Evolutionary conservation across 441 rosid species (phyloP).

Genomic region (Erysimum pusillum): DNA sequence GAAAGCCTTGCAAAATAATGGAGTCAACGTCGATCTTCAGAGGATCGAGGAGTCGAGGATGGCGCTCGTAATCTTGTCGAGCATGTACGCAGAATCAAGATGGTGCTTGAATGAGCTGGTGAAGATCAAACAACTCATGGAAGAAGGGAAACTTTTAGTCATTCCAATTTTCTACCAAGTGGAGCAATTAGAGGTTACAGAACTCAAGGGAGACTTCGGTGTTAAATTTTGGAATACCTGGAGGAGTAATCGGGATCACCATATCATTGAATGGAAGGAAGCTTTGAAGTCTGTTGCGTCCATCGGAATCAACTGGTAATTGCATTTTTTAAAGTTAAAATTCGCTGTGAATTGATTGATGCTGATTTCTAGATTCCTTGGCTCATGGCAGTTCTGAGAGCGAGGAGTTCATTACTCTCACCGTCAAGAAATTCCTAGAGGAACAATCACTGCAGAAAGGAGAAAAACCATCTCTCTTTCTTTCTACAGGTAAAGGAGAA

Average conservation of each 20-base stretch:
- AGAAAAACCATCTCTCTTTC: not conserved
- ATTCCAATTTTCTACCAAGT: not conserved
- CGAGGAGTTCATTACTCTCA: not conserved
- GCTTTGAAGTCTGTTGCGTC: not conserved
- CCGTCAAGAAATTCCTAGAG: not conserved
- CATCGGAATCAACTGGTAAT: accelerated
- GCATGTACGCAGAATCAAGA: not conserved
- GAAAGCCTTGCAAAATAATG: not conserved
- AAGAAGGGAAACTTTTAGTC: not conserved
- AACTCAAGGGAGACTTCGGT: not conserved
- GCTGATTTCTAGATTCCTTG: not conserved
- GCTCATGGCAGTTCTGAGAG: not conserved
- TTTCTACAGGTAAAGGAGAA: not conserved
- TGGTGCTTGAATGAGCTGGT: not conserved
- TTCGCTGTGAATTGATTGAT: not conserved
- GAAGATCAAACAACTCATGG: not conserved
- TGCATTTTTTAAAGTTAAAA: not conserved
- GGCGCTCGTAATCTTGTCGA: not conserved
- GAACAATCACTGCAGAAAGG: not conserved
- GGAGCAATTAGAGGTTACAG: not conserved
- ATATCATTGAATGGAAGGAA: not conserved
- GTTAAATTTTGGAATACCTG: not conserved
- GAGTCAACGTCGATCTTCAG: not conserved
- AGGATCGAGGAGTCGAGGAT: not conserved
- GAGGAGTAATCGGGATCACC: not conserved